phyloP scores from a whole-genome alignment of 306 rosid genomes.

The Oemleria cerasiformis region DNA sequence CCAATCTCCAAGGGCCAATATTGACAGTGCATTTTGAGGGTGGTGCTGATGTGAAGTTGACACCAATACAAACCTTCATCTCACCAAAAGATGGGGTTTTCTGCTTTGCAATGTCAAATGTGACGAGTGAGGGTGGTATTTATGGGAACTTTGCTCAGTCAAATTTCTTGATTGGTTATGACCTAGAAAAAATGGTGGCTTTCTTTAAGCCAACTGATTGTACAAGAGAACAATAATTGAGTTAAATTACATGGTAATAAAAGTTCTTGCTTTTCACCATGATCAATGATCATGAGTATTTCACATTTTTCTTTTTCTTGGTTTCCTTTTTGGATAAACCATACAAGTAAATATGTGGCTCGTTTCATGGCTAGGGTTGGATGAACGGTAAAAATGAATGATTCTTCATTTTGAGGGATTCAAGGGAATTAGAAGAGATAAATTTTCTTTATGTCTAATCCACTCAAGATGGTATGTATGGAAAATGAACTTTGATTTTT shows the following conservation, averaged over 20 bases:
- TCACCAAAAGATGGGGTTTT: constrained; percentile 54
- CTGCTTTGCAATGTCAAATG: constrained; percentile 53
- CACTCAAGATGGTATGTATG: no score
- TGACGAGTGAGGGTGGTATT: constrained; percentile 21
- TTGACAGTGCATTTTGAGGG: constrained; percentile 48
- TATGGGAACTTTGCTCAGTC: constrained; percentile 59
- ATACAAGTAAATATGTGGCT: no score
- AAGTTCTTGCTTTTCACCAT: no score
- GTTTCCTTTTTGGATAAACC: no score
- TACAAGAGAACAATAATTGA: constrained; percentile 2
- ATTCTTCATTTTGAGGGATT: no score
- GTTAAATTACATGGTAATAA: not conserved
- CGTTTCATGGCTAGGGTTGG: no score
- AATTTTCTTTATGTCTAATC: no score
- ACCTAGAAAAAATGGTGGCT: constrained; percentile 33
- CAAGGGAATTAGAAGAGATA: no score
- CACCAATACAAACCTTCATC: constrained; percentile 45
- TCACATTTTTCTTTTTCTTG: no score
- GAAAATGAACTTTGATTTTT: no score
- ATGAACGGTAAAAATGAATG: no score
- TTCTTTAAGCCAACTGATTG: constrained; percentile 62
- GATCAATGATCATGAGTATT: no score
- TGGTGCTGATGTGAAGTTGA: constrained; percentile 38
- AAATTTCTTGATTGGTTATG: constrained; percentile 56
- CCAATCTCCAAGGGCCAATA: constrained; percentile 37